These are phyloP conservation scores for Bretschneidera sinensis DNA, from an alignment of 345 rosid genomes.

Conservation along the genomic window DNA sequence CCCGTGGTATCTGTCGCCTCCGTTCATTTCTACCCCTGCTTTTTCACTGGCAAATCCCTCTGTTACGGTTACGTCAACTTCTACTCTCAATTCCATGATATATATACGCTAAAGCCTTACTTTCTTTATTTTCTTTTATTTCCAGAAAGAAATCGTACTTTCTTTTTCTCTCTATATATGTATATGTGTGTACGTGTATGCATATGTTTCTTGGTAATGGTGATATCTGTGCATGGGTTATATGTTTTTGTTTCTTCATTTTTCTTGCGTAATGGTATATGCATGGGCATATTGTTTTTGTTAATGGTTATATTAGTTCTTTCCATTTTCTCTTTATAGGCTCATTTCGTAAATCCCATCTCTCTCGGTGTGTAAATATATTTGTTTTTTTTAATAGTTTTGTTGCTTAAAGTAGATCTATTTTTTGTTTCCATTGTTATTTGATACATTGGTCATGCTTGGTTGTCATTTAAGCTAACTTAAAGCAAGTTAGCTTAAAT, in stretches of 20 bases:
- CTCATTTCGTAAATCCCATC: too few species aligned
- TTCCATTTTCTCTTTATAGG: too few species aligned
- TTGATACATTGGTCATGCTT: too few species aligned
- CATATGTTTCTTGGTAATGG: neutral
- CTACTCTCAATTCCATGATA: constrained; percentile 37
- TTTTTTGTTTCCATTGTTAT: too few species aligned
- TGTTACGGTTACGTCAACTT: constrained; percentile 72
- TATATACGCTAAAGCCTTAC: neutral
- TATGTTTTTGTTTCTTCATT: neutral
- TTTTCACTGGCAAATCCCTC: constrained; percentile 42
- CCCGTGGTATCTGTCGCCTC: constrained; percentile 34
- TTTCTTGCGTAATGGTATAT: constrained; percentile 12
- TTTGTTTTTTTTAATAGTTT: too few species aligned
- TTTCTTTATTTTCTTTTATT: neutral
- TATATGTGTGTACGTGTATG: constrained; percentile 8
- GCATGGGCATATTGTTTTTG: neutral
- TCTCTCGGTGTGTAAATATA: too few species aligned
- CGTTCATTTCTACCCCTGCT: constrained; percentile 49
- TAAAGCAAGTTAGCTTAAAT: too few species aligned
- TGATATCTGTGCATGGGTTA: neutral
- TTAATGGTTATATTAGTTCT: too few species aligned
- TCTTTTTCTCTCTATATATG: too few species aligned
- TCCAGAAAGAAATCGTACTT: too few species aligned
- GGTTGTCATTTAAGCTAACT: too few species aligned
- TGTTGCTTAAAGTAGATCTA: too few species aligned